These are phyloP conservation scores for Pythium dissimile DNA, from an alignment of 352 stramenopile genomes.

Conservation along the genomic window DNA sequence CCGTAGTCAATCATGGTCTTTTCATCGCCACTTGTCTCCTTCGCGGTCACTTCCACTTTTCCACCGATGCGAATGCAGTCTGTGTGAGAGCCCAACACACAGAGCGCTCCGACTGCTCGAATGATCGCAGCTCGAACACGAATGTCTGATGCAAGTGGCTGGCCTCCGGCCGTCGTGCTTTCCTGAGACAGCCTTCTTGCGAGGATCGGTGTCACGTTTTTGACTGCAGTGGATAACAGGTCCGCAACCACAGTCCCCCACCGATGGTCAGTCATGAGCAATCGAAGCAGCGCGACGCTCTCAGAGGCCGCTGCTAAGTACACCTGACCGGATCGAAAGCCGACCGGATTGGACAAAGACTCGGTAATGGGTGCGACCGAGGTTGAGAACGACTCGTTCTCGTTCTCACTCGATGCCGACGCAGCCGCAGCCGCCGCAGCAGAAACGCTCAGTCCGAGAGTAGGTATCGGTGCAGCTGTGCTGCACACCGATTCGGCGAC, in stretches of 20 bases:
- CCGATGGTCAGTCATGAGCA: slow-evolving; percentile 60
- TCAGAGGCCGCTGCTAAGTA: slow-evolving; percentile 75
- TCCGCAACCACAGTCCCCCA: slow-evolving; percentile 66
- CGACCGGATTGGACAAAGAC: slow-evolving; percentile 77
- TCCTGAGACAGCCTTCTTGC: slow-evolving; percentile 4
- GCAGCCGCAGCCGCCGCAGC: slow-evolving; percentile 8
- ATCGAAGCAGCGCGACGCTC: slow-evolving; percentile 73
- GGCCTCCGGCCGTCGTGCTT: not conserved
- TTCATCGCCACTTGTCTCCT: slow-evolving; percentile 27
- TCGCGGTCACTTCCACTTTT: slow-evolving; percentile 62
- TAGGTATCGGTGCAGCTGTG: slow-evolving; percentile 59
- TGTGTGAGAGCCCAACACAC: slow-evolving; percentile 78
- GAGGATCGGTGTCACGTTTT: slow-evolving; percentile 69
- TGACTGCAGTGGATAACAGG: slow-evolving; percentile 64
- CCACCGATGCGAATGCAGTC: slow-evolving; percentile 83
- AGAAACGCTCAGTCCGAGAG: slow-evolving; percentile 45
- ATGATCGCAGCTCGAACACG: slow-evolving; percentile 68
- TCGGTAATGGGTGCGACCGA: slow-evolving; percentile 41
- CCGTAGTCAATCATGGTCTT: slow-evolving; percentile 41
- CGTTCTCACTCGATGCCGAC: slow-evolving; percentile 1
- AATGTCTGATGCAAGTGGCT: slow-evolving; percentile 42
- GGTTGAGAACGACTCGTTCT: not conserved
- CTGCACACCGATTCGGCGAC: slow-evolving; percentile 84
- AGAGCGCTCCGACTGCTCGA: slow-evolving; percentile 75
- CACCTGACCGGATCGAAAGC: slow-evolving; percentile 79